Evolutionary conservation across 306 rosid species (phyloP).

Genomic region (Acacia confusa): DNA sequence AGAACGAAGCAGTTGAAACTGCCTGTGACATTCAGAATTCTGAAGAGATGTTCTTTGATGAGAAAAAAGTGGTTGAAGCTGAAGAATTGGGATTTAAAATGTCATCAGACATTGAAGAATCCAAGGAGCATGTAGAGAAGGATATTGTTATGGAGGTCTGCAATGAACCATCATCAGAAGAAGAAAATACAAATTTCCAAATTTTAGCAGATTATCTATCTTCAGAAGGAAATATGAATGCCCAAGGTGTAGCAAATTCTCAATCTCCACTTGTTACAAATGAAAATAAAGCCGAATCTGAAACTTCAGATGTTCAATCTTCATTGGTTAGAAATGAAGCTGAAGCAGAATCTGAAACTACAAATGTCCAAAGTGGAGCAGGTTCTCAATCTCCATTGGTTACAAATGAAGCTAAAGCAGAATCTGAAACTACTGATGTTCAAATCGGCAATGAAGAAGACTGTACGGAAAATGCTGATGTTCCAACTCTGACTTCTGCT

Average conservation of each 20-base stretch:
- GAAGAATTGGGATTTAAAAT: background rate
- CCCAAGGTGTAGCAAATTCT: background rate
- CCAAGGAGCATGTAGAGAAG: background rate
- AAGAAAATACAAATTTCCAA: background rate
- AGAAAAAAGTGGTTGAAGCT: background rate
- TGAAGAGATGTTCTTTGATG: background rate
- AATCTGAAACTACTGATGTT: background rate
- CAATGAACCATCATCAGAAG: constrained; percentile 4
- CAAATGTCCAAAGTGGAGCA: background rate
- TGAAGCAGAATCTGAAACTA: background rate
- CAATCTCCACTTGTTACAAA: background rate
- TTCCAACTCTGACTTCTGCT: background rate
- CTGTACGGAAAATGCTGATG: background rate
- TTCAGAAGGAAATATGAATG: background rate
- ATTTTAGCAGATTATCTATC: too few species aligned
- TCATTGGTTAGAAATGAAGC: background rate
- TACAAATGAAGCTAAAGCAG: background rate
- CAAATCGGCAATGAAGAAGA: background rate
- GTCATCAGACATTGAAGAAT: background rate
- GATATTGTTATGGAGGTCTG: background rate
- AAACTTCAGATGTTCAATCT: background rate
- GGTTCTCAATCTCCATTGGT: background rate
- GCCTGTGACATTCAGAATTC: background rate
- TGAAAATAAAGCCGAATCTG: background rate
- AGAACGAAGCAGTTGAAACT: background rate